Percentiles rank a stretch among this genome's conserved stretches.
These are phyloP conservation scores for Rhamnella rubrinervis DNA, from an alignment of 331 rosid genomes.

Conservation along the genomic window DNA sequence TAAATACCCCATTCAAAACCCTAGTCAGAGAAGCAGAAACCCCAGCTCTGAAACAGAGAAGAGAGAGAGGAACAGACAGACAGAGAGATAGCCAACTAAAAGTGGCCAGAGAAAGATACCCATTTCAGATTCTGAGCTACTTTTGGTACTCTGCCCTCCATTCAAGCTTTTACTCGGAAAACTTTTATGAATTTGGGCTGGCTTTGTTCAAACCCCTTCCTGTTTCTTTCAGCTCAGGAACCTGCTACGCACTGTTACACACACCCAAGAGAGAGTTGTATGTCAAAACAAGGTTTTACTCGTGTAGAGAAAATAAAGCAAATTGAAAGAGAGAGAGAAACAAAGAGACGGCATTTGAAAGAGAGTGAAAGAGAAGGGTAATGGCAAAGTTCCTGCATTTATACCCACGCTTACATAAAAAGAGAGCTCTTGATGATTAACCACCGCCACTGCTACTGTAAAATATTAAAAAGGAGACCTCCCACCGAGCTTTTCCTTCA, in stretches of 20 bases:
- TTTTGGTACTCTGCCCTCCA: conserved; percentile 60
- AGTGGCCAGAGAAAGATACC: conserved; percentile 80
- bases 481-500: conserved; percentile 28
- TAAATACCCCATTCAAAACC: conserved; percentile 80
- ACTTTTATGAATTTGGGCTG: conserved; percentile 42
- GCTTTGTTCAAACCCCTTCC: conserved; percentile 40
- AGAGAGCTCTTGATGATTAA: conserved; percentile 90
- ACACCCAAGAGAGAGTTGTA: conserved; percentile 15
- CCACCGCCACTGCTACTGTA: conserved; percentile 81
- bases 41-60: conserved; percentile 42
- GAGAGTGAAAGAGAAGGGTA: conserved; percentile 24
- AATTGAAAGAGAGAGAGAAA: conserved; percentile 9
- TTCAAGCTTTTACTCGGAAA: conserved; percentile 48
- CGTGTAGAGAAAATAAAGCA: conserved; percentile 11
- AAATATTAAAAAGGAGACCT: conserved; percentile 32
- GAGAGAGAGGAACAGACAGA: conserved; percentile 33
- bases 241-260: conserved; percentile 46
- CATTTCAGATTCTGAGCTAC: conserved; percentile 80
- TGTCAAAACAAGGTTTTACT: conserved; percentile 14
- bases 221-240: conserved; percentile 34
- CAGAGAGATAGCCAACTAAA: conserved; percentile 44
- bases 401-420: conserved; percentile 87
- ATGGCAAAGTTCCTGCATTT: conserved; percentile 46
- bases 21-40: conserved; percentile 75
- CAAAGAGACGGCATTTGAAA: conserved; percentile 21